phyloP scores from a whole-genome alignment of 2,329 filamentous ascomycete genomes.

The Xylariaceae sp. region DNA sequence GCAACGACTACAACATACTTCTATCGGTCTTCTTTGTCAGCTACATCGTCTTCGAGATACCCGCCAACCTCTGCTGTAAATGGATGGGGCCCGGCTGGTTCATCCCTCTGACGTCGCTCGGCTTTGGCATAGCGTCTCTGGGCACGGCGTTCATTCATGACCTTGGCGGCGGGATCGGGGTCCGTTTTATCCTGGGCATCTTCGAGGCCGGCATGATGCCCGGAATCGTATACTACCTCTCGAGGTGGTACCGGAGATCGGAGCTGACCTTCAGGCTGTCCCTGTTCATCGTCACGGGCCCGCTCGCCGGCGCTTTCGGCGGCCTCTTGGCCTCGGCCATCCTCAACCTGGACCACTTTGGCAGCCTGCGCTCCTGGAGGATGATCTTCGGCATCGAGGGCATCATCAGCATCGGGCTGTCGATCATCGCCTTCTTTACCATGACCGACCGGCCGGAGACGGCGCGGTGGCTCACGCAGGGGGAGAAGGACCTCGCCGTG shows the following conservation, averaged over 20 bases:
- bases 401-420: constrained; percentile 44
- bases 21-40: constrained; percentile 64
- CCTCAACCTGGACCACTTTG: constrained; percentile 49
- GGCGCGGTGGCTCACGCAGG: constrained; percentile 55
- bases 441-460: constrained; percentile 63
- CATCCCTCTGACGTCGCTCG: constrained; percentile 52
- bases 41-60: constrained; percentile 68
- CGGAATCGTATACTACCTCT: constrained; percentile 67
- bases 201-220: constrained; percentile 71
- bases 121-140: constrained; percentile 57
- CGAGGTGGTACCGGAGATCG: constrained; percentile 61
- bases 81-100: constrained; percentile 66
- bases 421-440: constrained; percentile 54
- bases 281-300: constrained; percentile 64
- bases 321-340: constrained; percentile 60
- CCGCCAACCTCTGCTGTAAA: constrained; percentile 61
- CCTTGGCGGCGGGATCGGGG: constrained; percentile 43
- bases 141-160: constrained; percentile 58
- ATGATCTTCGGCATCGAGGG: constrained; percentile 33
- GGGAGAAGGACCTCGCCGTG: constrained; percentile 60
- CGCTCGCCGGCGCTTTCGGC: constrained; percentile 63
- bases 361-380: constrained; percentile 20
- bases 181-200: constrained; percentile 59
- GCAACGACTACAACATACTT: constrained; percentile 62
- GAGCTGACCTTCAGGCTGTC: constrained; percentile 62